Base-by-base conservation (phyloP, 495 filamentous ascomycete species). In the Zalerion maritima region DNA sequence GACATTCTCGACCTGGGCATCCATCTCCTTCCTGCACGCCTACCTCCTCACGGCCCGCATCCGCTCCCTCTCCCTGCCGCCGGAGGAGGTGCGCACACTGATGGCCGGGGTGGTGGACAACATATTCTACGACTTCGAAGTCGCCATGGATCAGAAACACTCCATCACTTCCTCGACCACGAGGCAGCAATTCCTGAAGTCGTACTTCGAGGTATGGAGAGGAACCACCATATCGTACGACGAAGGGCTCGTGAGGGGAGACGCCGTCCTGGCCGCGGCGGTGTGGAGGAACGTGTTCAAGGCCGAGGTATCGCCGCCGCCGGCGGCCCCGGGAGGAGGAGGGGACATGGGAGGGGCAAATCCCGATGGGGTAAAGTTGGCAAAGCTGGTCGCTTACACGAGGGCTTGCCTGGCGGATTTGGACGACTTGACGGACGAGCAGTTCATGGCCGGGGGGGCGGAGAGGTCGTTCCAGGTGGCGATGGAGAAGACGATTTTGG, bases 211-310 rank as follows among this genome's bases (percentile, higher is more conserved):
- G 20, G 85, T 94, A 55, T 97, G 86, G 78, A 72, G 89, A 10
- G 89, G 87, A 9, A 47, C 81, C 22, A 53, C 86, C 13, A 69
- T 80, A 1, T 76, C 78, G 2, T 93, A 91, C 53, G 86, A 94
- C 46, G 85, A 94, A 45, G 86, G 81, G 0, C 39, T 94, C 14
- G 60, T 75, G 8, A 81, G 75, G 46, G 80, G 80, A 1, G 86
- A 94, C 48, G 77, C 85, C 22, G 77, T 87, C 32, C 61, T 93
- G 9, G 86, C 83, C 4, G 64, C 78, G 17, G 89, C 91, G 8
- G 63, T 96, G 18, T 97, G 89, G 89, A 69, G 87, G 40, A 97
- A 97, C 51, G 40, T 96, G 22, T 94, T 80, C 57, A 81, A 83
- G 57, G 81, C 69, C n/a, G n/a, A n/a, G n/a, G n/a, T n/a, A n/a